Evolutionary conservation across 2,329 filamentous ascomycete genomes (phyloP).

Genomic region (Mariannaea sp.): DNA sequence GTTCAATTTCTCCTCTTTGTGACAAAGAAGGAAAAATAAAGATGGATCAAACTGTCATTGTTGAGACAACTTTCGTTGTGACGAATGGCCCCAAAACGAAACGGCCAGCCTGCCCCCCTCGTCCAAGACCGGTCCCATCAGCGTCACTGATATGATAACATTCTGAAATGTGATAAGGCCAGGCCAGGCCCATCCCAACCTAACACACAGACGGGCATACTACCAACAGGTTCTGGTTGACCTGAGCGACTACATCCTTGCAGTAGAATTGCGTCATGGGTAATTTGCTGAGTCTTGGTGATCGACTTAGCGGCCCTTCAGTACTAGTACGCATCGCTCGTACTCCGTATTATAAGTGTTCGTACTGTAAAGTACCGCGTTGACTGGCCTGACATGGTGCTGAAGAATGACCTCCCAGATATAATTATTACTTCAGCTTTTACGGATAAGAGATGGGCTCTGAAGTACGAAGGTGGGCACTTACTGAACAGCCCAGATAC

Average conservation of each 20-base stretch:
- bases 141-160: conserved; percentile 23
- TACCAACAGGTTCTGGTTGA: conserved; percentile 1
- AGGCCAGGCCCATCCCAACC: conserved; percentile 6
- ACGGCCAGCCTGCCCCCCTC: conserved; percentile 7
- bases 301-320: neutral
- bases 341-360: too few species aligned
- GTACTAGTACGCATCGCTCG: neutral
- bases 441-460: too few species aligned
- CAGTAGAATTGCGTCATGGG: neutral
- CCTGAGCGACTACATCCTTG: neutral
- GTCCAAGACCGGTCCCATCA: conserved; percentile 15
- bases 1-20: neutral
- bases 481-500: too few species aligned
- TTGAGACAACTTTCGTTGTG: conserved; percentile 13
- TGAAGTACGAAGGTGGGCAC: too few species aligned
- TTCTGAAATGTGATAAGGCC: conserved; percentile 18
- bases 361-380: too few species aligned
- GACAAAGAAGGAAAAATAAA: neutral
- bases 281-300: neutral
- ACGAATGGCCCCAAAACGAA: conserved; percentile 3
- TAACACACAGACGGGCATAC: neutral
- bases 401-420: too few species aligned
- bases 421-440: too few species aligned
- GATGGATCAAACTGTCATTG: conserved; percentile 12
- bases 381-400: too few species aligned